Percentiles rank a stretch among this genome's conserved stretches.
These are phyloP conservation scores for Trichophyton benhamiae DNA, from an alignment of 2,329 filamentous ascomycete genomes.

Conservation along the genomic window DNA sequence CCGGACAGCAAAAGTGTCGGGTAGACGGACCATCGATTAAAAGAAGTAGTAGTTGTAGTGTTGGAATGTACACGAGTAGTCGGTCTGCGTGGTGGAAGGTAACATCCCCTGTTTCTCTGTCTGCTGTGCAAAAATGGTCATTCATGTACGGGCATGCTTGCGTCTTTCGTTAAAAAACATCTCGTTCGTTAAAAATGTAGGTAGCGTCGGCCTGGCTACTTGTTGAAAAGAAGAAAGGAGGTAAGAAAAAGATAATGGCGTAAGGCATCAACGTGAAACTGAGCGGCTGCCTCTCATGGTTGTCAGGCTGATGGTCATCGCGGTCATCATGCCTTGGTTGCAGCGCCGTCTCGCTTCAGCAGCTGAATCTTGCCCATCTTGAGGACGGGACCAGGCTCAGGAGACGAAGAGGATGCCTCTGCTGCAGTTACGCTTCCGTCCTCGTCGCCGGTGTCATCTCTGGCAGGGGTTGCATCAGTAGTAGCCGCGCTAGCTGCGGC, in stretches of 20 bases:
- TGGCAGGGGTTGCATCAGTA: not conserved
- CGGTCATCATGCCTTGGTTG: not conserved
- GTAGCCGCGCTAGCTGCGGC: constrained; percentile 3
- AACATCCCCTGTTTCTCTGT: not conserved
- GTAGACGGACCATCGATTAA: not conserved
- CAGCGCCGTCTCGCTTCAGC: constrained; percentile 33
- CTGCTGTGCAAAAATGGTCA: no score
- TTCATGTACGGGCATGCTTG: not conserved
- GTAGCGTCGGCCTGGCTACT: not conserved
- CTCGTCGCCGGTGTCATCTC: constrained; percentile 6
- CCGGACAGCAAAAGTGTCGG: not conserved
- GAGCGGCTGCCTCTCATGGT: no score
- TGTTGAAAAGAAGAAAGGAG: not conserved
- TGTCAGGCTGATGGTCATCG: no score
- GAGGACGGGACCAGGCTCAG: constrained; percentile 20
- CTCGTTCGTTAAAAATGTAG: not conserved
- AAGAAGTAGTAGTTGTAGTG: not conserved
- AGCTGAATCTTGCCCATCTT: constrained; percentile 35
- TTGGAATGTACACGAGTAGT: not conserved
- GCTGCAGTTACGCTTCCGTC: constrained; percentile 17
- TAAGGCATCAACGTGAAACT: no score
- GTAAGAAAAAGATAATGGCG: no score
- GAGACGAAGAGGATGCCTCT: constrained; percentile 11
- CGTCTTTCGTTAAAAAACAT: not conserved
- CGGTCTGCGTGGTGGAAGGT: not conserved